phyloP scores from a whole-genome alignment of 2,329 filamentous ascomycete genomes.

The Xylaria sp. region DNA sequence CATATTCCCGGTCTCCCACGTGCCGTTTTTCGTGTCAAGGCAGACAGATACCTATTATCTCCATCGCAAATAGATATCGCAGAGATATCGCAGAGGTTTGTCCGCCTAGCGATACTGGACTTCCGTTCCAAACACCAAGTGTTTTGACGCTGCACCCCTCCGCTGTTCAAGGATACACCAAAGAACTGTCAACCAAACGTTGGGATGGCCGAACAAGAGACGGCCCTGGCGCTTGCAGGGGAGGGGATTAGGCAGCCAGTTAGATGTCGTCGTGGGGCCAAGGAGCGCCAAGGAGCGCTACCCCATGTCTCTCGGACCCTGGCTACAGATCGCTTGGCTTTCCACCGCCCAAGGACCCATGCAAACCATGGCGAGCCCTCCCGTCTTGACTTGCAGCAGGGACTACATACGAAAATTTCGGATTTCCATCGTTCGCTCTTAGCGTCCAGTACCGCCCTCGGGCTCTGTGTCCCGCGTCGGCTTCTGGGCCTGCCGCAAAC shows the following conservation, averaged over 20 bases:
- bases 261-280: conserved; percentile 12
- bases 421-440: conserved; percentile 14
- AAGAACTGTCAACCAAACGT: conserved; percentile 19
- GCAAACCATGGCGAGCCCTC: conserved; percentile 9
- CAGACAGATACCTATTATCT: neutral
- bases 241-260: conserved; percentile 25
- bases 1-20: too few relatives aligned
- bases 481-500: conserved; percentile 8
- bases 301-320: conserved; percentile 28
- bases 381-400: conserved; percentile 8
- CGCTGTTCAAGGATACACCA: conserved; percentile 23
- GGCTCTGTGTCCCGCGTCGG: conserved; percentile 3
- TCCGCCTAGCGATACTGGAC: conserved; percentile 6
- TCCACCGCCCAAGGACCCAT: conserved; percentile 31
- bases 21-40: neutral
- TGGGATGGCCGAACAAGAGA: conserved; percentile 26
- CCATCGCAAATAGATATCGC: neutral
- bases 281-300: too few relatives aligned
- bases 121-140: conserved; percentile 26
- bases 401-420: conserved; percentile 11
- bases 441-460: conserved; percentile 16
- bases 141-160: conserved; percentile 33
- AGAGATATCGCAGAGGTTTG: neutral
- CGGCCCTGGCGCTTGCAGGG: conserved; percentile 38
- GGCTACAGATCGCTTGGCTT: conserved; percentile 39